Evolutionary conservation across 108 stramenopile genomes (phyloP), one percentile per base, ranked within the genome.

Genomic region (Cyclotella distinguenda): DNA sequence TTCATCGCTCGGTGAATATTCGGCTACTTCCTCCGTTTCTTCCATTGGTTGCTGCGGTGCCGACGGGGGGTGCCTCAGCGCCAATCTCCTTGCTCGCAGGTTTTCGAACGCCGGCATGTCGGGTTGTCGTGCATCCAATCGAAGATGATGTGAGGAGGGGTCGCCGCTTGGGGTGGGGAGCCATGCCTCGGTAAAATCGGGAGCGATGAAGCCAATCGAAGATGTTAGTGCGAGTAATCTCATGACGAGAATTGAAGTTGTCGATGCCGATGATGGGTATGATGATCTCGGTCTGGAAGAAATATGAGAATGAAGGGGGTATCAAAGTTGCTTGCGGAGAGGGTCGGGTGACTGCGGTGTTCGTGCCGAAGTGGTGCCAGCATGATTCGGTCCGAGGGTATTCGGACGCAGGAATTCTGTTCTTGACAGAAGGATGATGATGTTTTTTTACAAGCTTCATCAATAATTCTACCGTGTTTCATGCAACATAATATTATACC

Each of bases 151-250:
- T 27, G n/a, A 18, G 0, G 54, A 55, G 54, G 54, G 54, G 36
- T 13, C 36, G 54, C 54, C 22, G 6, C 10, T 3, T 36, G 19
- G 33, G 6, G 34, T 21, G 23, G 32, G 34, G 10, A 36, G 54
- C 34, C 34, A 55, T 21, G 54, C 54, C 16, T 9, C 34, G 33
- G 16, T 36, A 21, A 35, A 7, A 4, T 35, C 34, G 10, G 54
- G 54, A 18, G 34, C 13, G 16, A 27, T 19, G 33, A 52, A 13
- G 25, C 3, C 21, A 2, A 21, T 55, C 0, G 36, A 21, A 9
- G 54, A 6, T 55, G 34, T 22, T 0, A 55, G 19, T 18, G 54
- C 34, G 2, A 55, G 10, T 55, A 35, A 36, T 55, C 54, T 34
- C 54, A 55, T 55, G 33, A 19, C 36, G 33, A 19, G 25, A 18